A percentile compares a stretch with the other conserved stretches of the same genome.
phyloP scores from a whole-genome alignment of 2,329 filamentous ascomycete genomes.

The Colletotrichum sp. region DNA sequence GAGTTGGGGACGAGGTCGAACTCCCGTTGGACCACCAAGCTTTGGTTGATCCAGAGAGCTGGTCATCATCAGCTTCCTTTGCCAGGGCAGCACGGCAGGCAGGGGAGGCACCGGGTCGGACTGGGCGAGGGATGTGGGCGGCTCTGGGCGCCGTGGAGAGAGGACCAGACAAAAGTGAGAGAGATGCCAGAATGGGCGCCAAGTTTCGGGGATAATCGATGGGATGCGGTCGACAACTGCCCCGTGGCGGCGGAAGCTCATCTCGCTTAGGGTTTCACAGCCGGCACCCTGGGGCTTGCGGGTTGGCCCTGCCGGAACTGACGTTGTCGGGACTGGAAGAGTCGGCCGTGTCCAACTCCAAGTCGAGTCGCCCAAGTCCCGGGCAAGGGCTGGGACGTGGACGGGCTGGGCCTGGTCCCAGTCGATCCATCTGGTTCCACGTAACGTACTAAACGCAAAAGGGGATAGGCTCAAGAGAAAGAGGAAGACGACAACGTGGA shows the following conservation, averaged over 20 bases:
- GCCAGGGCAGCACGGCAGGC: not conserved
- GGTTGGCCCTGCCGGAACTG: not conserved
- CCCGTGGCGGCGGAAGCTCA: slow-evolving; percentile 20
- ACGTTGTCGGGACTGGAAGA: slow-evolving; percentile 4
- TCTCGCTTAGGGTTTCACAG: slow-evolving; percentile 23
- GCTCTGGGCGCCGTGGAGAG: slow-evolving; percentile 6
- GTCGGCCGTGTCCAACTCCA: not conserved
- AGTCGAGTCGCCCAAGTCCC: not conserved
- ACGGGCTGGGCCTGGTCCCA: slow-evolving; percentile 1
- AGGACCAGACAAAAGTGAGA: not conserved
- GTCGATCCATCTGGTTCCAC: slow-evolving; percentile 16
- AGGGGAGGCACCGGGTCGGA: not conserved
- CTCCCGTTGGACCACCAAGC: not conserved
- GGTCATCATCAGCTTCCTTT: not conserved
- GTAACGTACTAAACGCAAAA: slow-evolving; percentile 13
- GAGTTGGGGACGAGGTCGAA: not conserved
- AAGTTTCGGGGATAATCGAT: not conserved
- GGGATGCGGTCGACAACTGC: slow-evolving; percentile 10
- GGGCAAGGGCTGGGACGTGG: not conserved
- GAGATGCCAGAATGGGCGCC: slow-evolving; percentile 1
- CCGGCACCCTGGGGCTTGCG: not conserved
- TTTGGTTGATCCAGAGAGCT: slow-evolving; percentile 13
- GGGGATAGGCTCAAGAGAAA: not conserved
- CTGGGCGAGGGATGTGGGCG: slow-evolving; percentile 10
- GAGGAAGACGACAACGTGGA: not conserved